Evolutionary conservation across 2,329 filamentous ascomycete species (phyloP).

Genomic region (Talaromyces sp.): DNA sequence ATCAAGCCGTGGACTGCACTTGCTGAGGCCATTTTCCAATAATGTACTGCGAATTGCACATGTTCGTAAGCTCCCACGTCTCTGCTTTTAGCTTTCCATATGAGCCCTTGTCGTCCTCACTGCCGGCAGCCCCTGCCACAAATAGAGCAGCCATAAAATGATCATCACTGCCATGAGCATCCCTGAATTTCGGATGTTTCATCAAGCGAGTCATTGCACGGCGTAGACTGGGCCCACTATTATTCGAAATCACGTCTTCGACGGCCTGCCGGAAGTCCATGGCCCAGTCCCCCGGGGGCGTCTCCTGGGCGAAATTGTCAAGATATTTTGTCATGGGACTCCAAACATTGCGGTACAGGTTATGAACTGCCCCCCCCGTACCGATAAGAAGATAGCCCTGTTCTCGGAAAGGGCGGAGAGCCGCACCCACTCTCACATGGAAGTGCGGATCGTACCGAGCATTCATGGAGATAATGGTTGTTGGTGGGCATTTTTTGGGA

Average conservation of each 20-base stretch:
- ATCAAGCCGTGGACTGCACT: background rate
- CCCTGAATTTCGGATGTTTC: conserved; percentile 63
- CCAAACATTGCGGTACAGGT: conserved; percentile 66
- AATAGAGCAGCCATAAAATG: conserved; percentile 66
- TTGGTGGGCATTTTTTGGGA: conserved; percentile 59
- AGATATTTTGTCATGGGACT: conserved; percentile 58
- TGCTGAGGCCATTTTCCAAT: conserved; percentile 39
- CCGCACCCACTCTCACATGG: conserved; percentile 54
- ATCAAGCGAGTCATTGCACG: conserved; percentile 58
- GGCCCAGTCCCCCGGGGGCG: conserved; percentile 56
- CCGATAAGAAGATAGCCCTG: conserved; percentile 57
- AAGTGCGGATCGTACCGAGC: conserved; percentile 53
- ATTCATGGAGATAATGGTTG: conserved; percentile 56
- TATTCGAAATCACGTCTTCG: conserved; percentile 55
- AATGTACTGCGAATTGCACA: conserved; percentile 60
- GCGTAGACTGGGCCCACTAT: conserved; percentile 51
- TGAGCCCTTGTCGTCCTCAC: conserved; percentile 42
- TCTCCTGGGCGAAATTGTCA: conserved; percentile 59
- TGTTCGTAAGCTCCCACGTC: conserved; percentile 63
- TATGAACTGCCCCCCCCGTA: conserved; percentile 63
- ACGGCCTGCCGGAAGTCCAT: conserved; percentile 63
- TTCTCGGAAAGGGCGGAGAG: conserved; percentile 52
- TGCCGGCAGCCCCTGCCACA: conserved; percentile 54
- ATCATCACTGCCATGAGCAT: conserved; percentile 66
- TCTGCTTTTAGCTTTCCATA: conserved; percentile 43